phyloP scores from a whole-genome alignment of 805 yeast genomes.

The Pichia exigua region DNA sequence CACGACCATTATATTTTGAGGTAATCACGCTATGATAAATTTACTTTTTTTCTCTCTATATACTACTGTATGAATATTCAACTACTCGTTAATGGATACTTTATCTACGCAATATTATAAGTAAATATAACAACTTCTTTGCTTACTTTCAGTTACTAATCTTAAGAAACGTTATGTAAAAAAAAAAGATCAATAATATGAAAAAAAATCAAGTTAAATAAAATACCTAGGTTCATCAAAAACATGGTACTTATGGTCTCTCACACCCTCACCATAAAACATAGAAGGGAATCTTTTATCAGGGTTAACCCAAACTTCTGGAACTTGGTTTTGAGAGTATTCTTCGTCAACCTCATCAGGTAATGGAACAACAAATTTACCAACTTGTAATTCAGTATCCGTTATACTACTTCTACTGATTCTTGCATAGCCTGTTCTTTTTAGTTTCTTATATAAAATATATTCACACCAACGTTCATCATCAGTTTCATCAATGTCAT shows the following conservation, averaged over 20 bases:
- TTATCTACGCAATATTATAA: no score
- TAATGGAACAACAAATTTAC: slow-evolving; percentile 65
- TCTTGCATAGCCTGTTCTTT: slow-evolving; percentile 89
- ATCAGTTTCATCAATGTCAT: slow-evolving; percentile 87
- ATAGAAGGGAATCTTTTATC: slow-evolving; percentile 67
- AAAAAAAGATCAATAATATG: background rate
- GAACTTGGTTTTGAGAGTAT: slow-evolving; percentile 37
- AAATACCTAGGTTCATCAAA: slow-evolving; percentile 90
- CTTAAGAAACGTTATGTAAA: background rate
- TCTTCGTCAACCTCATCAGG: slow-evolving; percentile 18
- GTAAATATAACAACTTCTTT: no score
- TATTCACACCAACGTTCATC: slow-evolving; percentile 99
- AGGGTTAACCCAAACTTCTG: slow-evolving; percentile 24
- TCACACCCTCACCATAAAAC: slow-evolving; percentile 84
- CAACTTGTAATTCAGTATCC: slow-evolving; percentile 94
- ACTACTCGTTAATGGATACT: no score
- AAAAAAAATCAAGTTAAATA: slow-evolving; percentile 15
- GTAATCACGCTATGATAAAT: no score
- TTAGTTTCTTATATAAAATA: slow-evolving; percentile 77
- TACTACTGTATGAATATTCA: no score
- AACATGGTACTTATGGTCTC: slow-evolving; percentile 91
- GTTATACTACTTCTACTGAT: slow-evolving; percentile 89
- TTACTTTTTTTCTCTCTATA: no score
- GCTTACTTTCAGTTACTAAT: no score
- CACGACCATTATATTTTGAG: no score